Percentiles rank a stretch among this genome's conserved stretches.
Conservation (phyloP, 1,284 basidiomycete species). For the Pyrrhoderma lamaoense region DNA sequence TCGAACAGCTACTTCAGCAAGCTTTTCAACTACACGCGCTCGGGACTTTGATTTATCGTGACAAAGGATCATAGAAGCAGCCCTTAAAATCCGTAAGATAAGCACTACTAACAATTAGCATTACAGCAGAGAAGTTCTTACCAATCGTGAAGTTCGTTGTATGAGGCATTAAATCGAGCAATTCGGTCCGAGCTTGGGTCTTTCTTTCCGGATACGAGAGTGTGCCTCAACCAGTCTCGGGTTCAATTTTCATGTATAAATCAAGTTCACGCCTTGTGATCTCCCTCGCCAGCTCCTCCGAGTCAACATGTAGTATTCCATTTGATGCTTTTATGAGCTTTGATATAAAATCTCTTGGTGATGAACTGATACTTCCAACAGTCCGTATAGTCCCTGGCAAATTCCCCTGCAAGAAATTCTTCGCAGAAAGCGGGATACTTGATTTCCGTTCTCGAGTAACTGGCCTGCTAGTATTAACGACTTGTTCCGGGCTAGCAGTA, state of each 20-base stretch:
- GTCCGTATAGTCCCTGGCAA: conserved; percentile 8
- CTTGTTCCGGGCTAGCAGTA: conserved; percentile 9
- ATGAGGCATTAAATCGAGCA: conserved; percentile 57
- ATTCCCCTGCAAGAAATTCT: conserved; percentile 28
- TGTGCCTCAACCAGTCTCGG: conserved; percentile 72
- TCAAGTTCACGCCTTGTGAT: conserved; percentile 62
- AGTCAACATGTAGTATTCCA: conserved; percentile 19
- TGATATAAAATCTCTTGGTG: conserved; percentile 10
- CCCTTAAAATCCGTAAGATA: conserved; percentile 36
- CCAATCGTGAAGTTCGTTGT: conserved; percentile 75
- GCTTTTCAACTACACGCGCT: conserved; percentile 70
- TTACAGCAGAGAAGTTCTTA: conserved; percentile 27
- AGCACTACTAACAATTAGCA: not conserved
- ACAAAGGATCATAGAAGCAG: conserved; percentile 70
- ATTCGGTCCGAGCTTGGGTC: conserved; percentile 58
- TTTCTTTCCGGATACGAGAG: conserved; percentile 60
- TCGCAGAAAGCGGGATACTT: conserved; percentile 49
- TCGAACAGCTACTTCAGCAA: conserved; percentile 66
- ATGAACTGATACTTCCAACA: not conserved
- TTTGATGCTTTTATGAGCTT: conserved; percentile 27
- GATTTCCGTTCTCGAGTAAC: conserved; percentile 51
- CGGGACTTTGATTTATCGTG: conserved; percentile 62
- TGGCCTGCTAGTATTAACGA: conserved; percentile 20
- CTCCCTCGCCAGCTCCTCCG: conserved; percentile 66
- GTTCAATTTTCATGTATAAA: conserved; percentile 67